Conservation (phyloP, 2,329 filamentous ascomycete genomes). For the Arachnomyces sp. region DNA sequence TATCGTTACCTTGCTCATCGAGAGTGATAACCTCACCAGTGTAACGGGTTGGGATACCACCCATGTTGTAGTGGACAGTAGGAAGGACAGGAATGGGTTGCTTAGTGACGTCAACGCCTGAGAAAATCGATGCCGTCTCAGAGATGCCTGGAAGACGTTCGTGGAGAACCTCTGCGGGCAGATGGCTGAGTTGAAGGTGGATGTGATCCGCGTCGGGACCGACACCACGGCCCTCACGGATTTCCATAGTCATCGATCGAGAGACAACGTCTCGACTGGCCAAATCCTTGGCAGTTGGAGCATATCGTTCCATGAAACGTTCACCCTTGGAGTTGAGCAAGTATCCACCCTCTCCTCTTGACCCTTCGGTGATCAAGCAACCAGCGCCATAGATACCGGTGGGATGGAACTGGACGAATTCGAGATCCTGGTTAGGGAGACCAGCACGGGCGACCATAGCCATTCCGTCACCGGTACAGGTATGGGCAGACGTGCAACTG, state of each 20-base stretch:
- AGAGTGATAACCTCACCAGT: constrained; percentile 91
- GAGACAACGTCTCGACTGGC: constrained; percentile 94
- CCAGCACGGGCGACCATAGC: constrained; percentile 98
- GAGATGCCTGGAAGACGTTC: constrained; percentile 98
- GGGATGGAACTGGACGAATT: constrained; percentile 99
- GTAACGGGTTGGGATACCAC: constrained; percentile 95
- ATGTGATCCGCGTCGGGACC: constrained; percentile 97
- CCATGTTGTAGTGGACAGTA: constrained; percentile 99
- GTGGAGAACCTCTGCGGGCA: constrained; percentile 83
- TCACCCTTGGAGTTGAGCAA: constrained; percentile 96
- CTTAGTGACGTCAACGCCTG: constrained; percentile 93
- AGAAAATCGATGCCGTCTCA: constrained; percentile 94
- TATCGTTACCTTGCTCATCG: constrained; percentile 76
- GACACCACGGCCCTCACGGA: constrained; percentile 93
- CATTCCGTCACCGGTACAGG: constrained; percentile 98
- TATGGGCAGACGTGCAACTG: constrained; percentile 95
- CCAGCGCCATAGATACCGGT: constrained; percentile 98
- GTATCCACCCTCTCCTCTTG: constrained; percentile 96
- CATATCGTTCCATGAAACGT: constrained; percentile 98
- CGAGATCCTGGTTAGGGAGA: constrained; percentile 96
- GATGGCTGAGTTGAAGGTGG: constrained; percentile 92
- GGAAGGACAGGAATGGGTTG: constrained; percentile 94
- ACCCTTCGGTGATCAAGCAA: constrained; percentile 94
- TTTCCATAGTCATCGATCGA: constrained; percentile 96
- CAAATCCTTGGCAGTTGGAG: constrained; percentile 94